Evolutionary conservation across 768 basidiomycete genomes (phyloP).

Genomic region (Hericium coralloides): DNA sequence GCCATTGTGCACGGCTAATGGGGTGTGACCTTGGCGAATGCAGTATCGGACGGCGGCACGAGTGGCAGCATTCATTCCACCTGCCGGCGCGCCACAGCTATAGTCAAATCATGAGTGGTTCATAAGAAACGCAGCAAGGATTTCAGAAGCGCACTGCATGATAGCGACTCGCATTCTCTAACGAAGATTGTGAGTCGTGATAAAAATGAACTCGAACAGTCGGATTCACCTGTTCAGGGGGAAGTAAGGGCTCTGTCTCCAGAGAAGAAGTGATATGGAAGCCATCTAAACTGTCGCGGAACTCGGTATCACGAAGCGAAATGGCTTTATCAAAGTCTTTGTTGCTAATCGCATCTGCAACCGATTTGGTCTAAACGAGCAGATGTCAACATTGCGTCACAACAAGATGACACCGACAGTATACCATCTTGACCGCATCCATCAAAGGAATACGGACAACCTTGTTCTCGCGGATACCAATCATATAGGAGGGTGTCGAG

Average conservation of each 20-base stretch:
- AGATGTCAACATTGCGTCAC: slow-evolving; percentile 4
- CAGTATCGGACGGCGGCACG: slow-evolving; percentile 93
- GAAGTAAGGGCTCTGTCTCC: slow-evolving; percentile 26
- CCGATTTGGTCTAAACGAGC: slow-evolving; percentile 64
- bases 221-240: slow-evolving; percentile 21
- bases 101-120: slow-evolving; percentile 4
- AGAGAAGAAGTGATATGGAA: slow-evolving; percentile 69
- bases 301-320: slow-evolving; percentile 86
- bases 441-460: slow-evolving; percentile 85
- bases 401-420: neutral
- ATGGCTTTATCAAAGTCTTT: slow-evolving; percentile 86
- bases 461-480: slow-evolving; percentile 92
- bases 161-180: slow-evolving; percentile 75
- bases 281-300: slow-evolving; percentile 77
- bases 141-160: slow-evolving; percentile 57
- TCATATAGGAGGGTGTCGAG: slow-evolving; percentile 93
- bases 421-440: slow-evolving; percentile 86
- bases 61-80: slow-evolving; percentile 98
- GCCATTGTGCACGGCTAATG: slow-evolving; percentile 92
- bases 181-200: neutral
- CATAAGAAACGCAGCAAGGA: neutral
- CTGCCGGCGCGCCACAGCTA: slow-evolving; percentile 94
- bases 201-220: neutral
- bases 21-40: slow-evolving; percentile 82
- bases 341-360: slow-evolving; percentile 69